Conservation (phyloP, 371 early-diverging fungal genomes). For the Catenaria anguillulae region DNA sequence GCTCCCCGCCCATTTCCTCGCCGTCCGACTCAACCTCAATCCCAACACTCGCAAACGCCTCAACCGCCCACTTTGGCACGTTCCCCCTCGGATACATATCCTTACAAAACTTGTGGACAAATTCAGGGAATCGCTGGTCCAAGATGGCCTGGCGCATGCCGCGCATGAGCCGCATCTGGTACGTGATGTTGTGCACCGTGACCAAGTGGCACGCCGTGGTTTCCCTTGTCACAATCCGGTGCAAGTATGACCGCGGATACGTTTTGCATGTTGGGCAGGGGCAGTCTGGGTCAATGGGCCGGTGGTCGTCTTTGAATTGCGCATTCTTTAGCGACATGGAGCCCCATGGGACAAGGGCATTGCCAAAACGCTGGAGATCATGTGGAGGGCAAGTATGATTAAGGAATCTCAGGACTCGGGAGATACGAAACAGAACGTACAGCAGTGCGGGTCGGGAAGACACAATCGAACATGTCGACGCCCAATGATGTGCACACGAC, state of each 20-base stretch:
- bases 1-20: no score
- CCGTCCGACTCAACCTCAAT: conserved; percentile 45
- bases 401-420: no score
- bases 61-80: conserved; percentile 64
- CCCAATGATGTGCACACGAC: conserved; percentile 88
- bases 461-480: conserved; percentile 95
- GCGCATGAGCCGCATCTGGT: conserved; percentile 74
- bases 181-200: conserved; percentile 80
- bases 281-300: conserved; percentile 72
- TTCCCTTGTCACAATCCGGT: conserved; percentile 38
- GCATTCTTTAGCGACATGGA: conserved; percentile 50
- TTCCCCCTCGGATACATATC: conserved; percentile 43
- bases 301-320: conserved; percentile 44
- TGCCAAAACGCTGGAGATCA: conserved; percentile 65
- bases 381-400: not conserved
- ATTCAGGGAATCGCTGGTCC: conserved; percentile 60
- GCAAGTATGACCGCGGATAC: conserved; percentile 63
- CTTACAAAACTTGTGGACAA: conserved; percentile 59
- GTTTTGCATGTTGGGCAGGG: conserved; percentile 70
- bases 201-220: conserved; percentile 85
- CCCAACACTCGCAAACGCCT: conserved; percentile 61
- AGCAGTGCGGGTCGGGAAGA: conserved; percentile 92
- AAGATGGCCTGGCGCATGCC: conserved; percentile 62
- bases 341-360: conserved; percentile 68
- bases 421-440: conserved; percentile 33